Conservation (phyloP, 2,329 filamentous ascomycete species). For the Pseudogymnoascus verrucosus region DNA sequence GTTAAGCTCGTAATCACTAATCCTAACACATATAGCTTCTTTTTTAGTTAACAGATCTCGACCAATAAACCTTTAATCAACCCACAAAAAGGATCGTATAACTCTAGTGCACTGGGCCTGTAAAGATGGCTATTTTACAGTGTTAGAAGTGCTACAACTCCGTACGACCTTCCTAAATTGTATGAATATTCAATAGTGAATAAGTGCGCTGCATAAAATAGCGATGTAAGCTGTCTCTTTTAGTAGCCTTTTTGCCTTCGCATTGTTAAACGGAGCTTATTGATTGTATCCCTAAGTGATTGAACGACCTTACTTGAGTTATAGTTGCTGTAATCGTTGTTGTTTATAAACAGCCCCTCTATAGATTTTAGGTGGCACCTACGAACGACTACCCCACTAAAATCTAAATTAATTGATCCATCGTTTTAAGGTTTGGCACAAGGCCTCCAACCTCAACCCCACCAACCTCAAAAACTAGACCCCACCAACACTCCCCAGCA, state of each 20-base stretch:
- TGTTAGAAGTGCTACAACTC: not conserved
- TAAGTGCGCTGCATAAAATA: not conserved
- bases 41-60: not conserved
- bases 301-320: too few species aligned
- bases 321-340: too few species aligned
- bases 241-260: not conserved
- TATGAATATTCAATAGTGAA: not conserved
- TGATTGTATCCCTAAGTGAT: too few species aligned
- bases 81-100: not conserved
- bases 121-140: not conserved
- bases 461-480: not conserved
- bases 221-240: not conserved
- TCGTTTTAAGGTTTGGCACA: slow-evolving; percentile 1
- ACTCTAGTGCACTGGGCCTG: not conserved
- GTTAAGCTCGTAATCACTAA: not conserved
- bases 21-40: not conserved
- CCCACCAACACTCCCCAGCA: not conserved
- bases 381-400: not conserved
- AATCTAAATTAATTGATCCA: not conserved
- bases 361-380: too few species aligned
- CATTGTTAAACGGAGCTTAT: not conserved
- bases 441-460: not conserved
- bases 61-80: not conserved
- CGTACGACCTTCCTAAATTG: not conserved
- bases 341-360: too few species aligned